Evolutionary conservation across 768 basidiomycete species (phyloP), one percentile per base, ranked within the genome.

Genomic region (Pleurotus djamor): DNA sequence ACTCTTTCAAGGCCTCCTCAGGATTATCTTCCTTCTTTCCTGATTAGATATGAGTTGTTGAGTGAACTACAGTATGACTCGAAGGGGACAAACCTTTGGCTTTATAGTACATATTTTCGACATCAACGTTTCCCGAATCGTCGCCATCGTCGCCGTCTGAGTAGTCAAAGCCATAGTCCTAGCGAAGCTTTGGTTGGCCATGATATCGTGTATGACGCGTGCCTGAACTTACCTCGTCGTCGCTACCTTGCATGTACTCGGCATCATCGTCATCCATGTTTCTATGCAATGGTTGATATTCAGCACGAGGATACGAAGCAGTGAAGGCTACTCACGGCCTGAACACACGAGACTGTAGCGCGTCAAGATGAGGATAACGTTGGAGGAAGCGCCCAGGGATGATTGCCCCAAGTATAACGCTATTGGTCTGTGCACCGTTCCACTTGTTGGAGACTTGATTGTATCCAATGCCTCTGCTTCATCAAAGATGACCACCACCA

Each of bases 61-160:
- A 59, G 57, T 60, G 52, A 61, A 55, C 48, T 17, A 44, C 57
- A 47, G 44, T 8, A 17, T 38, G 48, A 55, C 36, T 45, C 4
- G 44, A 60, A 28, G 58, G 21, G 21, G 41, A 73, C 88, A 54
- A 64, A 98, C 96, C 88, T 74, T 99, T 99, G 9, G 97, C 97
- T 51, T 88, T 91, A 72, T 98, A 98, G 76, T 99, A 99, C 84
- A 95, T 86, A 69, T 99, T 99, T 77, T 99, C 97, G 48, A 97
- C 86, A 74, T 97, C 96, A 28, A 86, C 91, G 56, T 85, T 91
- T 51, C 83, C 90, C 1, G 85, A 81, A 65, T 91, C 91, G 58
- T 92, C 86, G 33, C 83, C 91, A 33, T 91, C 91, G 37, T 91
- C 93, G 52, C 84, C 89, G 72, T 94, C 96, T 45, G 95, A 96